Evolutionary conservation across 2,329 filamentous ascomycete species (phyloP), one percentile per base, ranked within the genome.

Genomic region (Bretziella fagacearum): DNA sequence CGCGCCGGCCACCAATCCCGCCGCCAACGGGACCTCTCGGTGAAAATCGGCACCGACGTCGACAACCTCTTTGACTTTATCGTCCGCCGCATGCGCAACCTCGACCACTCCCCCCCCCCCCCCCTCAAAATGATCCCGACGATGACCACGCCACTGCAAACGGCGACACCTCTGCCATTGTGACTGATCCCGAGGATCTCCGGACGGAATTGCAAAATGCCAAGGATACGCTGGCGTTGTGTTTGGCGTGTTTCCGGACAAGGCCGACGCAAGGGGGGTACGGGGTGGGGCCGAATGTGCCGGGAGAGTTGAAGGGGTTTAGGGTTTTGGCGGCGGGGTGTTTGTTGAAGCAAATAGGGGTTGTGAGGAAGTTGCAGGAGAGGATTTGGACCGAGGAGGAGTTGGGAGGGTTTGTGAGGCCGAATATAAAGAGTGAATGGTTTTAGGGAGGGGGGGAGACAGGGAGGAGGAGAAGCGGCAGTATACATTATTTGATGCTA

Each of bases 31-130:
- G 71, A 75, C 40, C 60, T 62, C 2, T 73, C 70, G 2, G 58
- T 64, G 40, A 68, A 68, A 53, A 62, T 75, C 17, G 67, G 65
- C 46, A 69, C 72, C 11, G 68, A 69, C 41, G 72, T 68, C 41
- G 66, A 70, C 36, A 62, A 64, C 6, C 62, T 70, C 36, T 59
- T 65, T 11, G 56, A 59, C 2, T 68, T 62, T 60, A 59, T 64
- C 7, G 60, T 62, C 17, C 57, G 58, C 4, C 54, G 64, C 37
- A 63, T 66, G 45, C 35, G 13, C 30, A 10, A 15, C 4, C 30
- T 6, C 30, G 18, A 20, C 35, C 15, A 10, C 7, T 10, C 23
- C 15, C 15, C n/a, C 3, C 35, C 18, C 7, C 18, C 5, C 17
- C 18, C 35, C n/a, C n/a, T n/a, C n/a, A n/a, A n/a, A n/a, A n/a